phyloP scores from a whole-genome alignment of 257 asterid species.

The Gentiana macrophylla region DNA sequence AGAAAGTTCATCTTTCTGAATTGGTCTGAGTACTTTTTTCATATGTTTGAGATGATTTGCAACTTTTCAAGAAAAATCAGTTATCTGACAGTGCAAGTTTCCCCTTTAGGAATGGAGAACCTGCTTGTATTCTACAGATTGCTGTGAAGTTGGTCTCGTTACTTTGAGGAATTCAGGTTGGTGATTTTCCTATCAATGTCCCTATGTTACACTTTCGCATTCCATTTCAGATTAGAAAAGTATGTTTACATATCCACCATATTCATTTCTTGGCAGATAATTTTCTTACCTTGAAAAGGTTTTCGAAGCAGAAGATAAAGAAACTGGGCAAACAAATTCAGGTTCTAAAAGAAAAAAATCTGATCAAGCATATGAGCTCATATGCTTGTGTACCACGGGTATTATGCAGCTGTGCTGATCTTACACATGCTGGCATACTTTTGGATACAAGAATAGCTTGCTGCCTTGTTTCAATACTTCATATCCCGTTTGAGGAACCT shows the following conservation, averaged over 20 bases:
- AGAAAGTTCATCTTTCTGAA: slow-evolving; percentile 65
- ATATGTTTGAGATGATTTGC: slow-evolving; percentile 5
- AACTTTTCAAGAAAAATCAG: neutral
- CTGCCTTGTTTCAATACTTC: slow-evolving; percentile 52
- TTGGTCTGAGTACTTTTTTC: slow-evolving; percentile 41
- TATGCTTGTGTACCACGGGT: slow-evolving; percentile 63
- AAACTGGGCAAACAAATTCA: slow-evolving; percentile 66
- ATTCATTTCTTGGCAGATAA: slow-evolving; percentile 37
- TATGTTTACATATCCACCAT: neutral
- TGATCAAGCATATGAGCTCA: slow-evolving; percentile 38
- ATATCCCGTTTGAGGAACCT: slow-evolving; percentile 57
- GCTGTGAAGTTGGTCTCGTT: slow-evolving; percentile 87
- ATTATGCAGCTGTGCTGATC: slow-evolving; percentile 75
- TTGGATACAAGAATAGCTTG: slow-evolving; percentile 65
- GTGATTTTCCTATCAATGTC: slow-evolving; percentile 11
- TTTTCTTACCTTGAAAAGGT: slow-evolving; percentile 75
- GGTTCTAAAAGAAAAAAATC: slow-evolving; percentile 65
- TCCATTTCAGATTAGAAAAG: no score
- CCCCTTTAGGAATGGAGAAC: slow-evolving; percentile 66
- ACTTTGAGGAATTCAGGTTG: slow-evolving; percentile 53
- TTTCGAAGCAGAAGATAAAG: slow-evolving; percentile 65
- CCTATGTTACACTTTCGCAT: no score
- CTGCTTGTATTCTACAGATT: slow-evolving; percentile 61
- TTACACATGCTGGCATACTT: slow-evolving; percentile 62
- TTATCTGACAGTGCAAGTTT: neutral